Evolutionary conservation across 306 rosid genomes (phyloP), one percentile per base, ranked within the genome.

Genomic region (Herpetospermum pedunculosum): DNA sequence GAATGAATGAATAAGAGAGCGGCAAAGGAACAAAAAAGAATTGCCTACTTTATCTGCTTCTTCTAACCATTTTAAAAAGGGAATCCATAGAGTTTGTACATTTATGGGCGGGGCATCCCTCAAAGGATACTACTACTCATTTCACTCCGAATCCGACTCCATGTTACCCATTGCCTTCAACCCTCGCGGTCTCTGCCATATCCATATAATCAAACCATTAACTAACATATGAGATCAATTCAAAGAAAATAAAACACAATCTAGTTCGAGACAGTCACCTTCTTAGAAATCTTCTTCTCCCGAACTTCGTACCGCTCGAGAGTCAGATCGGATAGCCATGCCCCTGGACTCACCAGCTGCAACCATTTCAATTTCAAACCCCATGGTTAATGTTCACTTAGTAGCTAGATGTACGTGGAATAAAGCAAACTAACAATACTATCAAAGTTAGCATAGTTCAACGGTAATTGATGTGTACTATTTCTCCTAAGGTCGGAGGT

Each of bases 141-240:
- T 19, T 78, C 75, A 88, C 65, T 92, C 97, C 5, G 98, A 90
- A 44, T 90, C 97, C 0, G 96, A 87, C 2, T 91, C 97, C 87
- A 89, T 78, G 76, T 81, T 90, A 58, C 96, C 92, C 98, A 93
- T 93, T 46, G 98, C 98, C 85, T 89, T 91, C 70, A 93, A 80
- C 26, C 98, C 97, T 80, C 94, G 86, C 71, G 98, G 90, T 79
- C 92, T 93, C 97, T 93, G 88, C 89, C 35, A 67, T 41, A n/a
- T n/a, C n/a, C 35, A 80, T n/a, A 47, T 52, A 78, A 54, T 7
- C 26, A 62, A 63, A 35, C 23, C 23, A 62, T 69, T 6, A 68
- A 41, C 9, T 30, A 74, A 62, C 47, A 13, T 6, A 2, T n/a
- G n/a, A n/a, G n/a, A 6, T 14, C 3, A 43, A 38, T 7, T 14